Conservation (phyloP, 257 asterid genomes). For the Gardenia jasminoides region DNA sequence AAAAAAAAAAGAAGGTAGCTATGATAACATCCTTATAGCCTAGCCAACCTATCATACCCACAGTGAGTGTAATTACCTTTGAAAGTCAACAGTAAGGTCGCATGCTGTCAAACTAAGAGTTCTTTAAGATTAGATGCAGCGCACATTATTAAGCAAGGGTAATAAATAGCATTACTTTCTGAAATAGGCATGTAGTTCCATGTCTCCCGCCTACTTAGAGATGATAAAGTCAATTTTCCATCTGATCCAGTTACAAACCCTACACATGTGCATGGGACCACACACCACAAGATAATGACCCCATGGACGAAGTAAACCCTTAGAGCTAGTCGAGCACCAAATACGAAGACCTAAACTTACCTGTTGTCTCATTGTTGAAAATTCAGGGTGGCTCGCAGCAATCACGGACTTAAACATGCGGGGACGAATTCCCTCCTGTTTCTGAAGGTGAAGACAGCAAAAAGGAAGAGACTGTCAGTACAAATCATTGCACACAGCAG, state of each 20-base stretch:
- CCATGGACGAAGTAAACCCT: neutral
- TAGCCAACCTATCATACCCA: neutral
- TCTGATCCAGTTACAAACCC: neutral
- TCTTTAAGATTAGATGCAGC: neutral
- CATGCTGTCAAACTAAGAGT: neutral
- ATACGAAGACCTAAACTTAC: conserved; percentile 27
- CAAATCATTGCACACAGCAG: conserved; percentile 4
- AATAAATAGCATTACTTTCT: neutral
- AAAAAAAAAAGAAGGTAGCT: too few relatives aligned
- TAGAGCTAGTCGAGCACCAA: neutral
- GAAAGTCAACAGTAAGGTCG: neutral
- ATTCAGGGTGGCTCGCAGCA: conserved; percentile 98
- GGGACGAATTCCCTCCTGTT: conserved; percentile 94
- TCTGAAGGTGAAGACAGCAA: conserved; percentile 43
- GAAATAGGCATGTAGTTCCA: neutral
- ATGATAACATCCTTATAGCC: too few relatives aligned
- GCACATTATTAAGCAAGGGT: neutral
- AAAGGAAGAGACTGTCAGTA: neutral
- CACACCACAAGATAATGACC: neutral
- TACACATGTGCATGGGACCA: neutral
- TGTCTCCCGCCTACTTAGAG: neutral
- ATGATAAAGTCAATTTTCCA: neutral
- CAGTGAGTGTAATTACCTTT: neutral
- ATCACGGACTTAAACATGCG: conserved; percentile 97
- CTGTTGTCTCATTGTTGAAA: conserved; percentile 98